These are phyloP conservation scores for Pichia inconspicua DNA, from an alignment of 1,139 yeast species.

Conservation along the genomic window DNA sequence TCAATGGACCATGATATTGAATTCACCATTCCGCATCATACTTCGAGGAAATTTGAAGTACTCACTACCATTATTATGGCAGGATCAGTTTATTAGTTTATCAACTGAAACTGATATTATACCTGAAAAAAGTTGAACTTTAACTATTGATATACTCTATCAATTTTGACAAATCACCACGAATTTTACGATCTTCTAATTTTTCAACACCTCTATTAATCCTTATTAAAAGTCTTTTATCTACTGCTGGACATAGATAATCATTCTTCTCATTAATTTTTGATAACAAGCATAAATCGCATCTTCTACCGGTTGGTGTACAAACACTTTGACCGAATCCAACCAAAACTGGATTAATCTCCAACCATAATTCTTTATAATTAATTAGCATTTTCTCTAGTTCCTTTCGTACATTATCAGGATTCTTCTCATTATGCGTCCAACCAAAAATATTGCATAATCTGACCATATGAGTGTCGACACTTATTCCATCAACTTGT, in stretches of 20 bases:
- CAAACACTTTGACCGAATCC: conserved; percentile 93
- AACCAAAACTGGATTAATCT: conserved; percentile 76
- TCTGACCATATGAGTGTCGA: conserved; percentile 86
- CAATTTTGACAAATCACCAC: conserved; percentile 24
- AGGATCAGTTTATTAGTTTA: conserved; percentile 23
- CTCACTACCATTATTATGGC: conserved; percentile 47
- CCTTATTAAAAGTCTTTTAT: conserved; percentile 35
- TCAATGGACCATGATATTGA: conserved; percentile 70
- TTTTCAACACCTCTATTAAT: conserved; percentile 23
- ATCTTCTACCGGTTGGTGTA: conserved; percentile 60
- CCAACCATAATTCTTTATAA: conserved; percentile 57
- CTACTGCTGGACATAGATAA: conserved; percentile 43
- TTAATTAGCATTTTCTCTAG: conserved; percentile 69
- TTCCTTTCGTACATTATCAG: conserved; percentile 66
- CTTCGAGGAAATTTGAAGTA: conserved; percentile 76
- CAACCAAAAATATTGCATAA: conserved; percentile 77
- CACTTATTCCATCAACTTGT: conserved; percentile 75
- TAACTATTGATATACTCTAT: conserved; percentile 14
- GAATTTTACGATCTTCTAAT: conserved; percentile 12
- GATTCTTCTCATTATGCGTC: conserved; percentile 50
- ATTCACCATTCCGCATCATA: conserved; percentile 73
- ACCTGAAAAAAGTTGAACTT: conserved; percentile 5
- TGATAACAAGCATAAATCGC: conserved; percentile 66
- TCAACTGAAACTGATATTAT: conserved; percentile 20
- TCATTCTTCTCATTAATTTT: conserved; percentile 15